A percentile compares a stretch with the other conserved stretches of the same genome.
Evolutionary conservation across 768 basidiomycete genomes (phyloP).

Genomic region (Rhizopogon vinicolor): DNA sequence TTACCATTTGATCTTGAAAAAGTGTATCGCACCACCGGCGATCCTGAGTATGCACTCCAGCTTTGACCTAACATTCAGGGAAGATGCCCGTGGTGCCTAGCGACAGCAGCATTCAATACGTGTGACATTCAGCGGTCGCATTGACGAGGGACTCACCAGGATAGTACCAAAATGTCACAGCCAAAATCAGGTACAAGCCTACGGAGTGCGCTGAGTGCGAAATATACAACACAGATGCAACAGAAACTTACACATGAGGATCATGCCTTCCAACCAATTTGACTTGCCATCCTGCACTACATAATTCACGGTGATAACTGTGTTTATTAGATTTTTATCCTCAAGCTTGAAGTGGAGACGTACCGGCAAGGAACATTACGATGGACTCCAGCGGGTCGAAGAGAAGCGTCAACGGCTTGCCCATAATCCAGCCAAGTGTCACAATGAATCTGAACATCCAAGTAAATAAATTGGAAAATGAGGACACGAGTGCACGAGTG

Average conservation of each 20-base stretch:
- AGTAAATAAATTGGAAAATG: constrained; percentile 3
- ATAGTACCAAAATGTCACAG: constrained; percentile 51
- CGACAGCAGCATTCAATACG: background rate
- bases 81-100: background rate
- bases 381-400: constrained; percentile 85
- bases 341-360: constrained; percentile 3
- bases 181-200: constrained; percentile 57
- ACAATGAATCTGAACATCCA: constrained; percentile 54
- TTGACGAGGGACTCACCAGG: constrained; percentile 29
- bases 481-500: background rate
- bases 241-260: constrained; percentile 53
- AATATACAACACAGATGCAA: background rate
- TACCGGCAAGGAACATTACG: constrained; percentile 16
- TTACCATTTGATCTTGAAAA: no score
- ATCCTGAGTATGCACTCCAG: background rate
- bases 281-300: constrained; percentile 83
- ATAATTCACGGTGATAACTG: constrained; percentile 81
- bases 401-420: constrained; percentile 74
- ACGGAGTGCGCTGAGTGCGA: background rate
- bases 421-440: constrained; percentile 74
- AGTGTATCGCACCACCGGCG: no score
- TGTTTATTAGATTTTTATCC: background rate
- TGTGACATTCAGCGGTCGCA: no score
- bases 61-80: background rate
- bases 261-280: constrained; percentile 87